Conservation (phyloP, 495 filamentous ascomycete genomes). For the Xylaria castorea region DNA sequence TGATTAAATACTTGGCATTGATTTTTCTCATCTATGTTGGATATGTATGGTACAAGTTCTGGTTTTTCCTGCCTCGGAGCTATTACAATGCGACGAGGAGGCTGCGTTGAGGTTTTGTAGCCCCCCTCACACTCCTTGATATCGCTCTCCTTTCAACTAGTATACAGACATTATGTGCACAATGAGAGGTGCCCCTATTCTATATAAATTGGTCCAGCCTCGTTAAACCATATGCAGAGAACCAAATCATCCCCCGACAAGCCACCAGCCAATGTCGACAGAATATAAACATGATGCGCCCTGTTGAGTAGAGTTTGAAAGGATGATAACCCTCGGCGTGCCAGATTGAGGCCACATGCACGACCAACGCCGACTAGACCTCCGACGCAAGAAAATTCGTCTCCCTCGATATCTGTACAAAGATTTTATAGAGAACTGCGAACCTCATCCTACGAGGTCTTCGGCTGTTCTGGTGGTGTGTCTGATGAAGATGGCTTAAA, state of each 20-base stretch:
- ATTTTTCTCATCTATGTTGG: constrained; percentile 10
- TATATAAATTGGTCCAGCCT: constrained; percentile 22
- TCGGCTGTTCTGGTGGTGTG: constrained; percentile 19
- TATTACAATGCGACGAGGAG: constrained; percentile 22
- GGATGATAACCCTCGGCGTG: not conserved
- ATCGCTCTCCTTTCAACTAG: constrained; percentile 27
- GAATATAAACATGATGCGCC: constrained; percentile 16
- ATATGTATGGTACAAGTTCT: not conserved
- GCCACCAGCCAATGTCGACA: constrained; percentile 12
- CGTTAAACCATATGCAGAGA: constrained; percentile 26
- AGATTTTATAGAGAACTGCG: not conserved
- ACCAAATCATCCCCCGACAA: constrained; percentile 14
- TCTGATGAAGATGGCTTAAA: constrained; percentile 42
- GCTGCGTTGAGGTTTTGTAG: constrained; percentile 22
- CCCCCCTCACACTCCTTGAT: constrained; percentile 29
- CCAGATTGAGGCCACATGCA: not conserved
- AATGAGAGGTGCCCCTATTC: constrained; percentile 19
- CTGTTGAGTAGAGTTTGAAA: constrained; percentile 25
- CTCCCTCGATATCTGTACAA: constrained; percentile 19
- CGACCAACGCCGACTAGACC: constrained; percentile 6
- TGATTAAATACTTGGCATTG: not conserved
- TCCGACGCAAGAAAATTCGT: constrained; percentile 19
- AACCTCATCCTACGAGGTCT: constrained; percentile 18
- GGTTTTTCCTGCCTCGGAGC: not conserved
- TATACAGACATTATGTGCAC: constrained; percentile 41